These are phyloP conservation scores for Fusarium sp. DNA, from an alignment of 2,329 filamentous ascomycete genomes.

Conservation along the genomic window DNA sequence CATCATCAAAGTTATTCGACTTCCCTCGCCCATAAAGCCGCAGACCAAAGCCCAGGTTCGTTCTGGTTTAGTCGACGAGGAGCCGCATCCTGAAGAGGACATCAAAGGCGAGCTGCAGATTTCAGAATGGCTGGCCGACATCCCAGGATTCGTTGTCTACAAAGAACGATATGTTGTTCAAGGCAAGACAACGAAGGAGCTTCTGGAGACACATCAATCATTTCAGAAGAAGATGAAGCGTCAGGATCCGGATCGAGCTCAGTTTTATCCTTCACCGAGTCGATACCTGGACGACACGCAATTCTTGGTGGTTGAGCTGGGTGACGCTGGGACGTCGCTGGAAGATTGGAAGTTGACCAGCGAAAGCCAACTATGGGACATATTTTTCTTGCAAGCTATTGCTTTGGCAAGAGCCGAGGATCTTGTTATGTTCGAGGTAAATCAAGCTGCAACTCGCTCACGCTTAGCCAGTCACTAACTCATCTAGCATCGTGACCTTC, in stretches of 20 bases:
- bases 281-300: slow-evolving; percentile 69
- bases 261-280: slow-evolving; percentile 73
- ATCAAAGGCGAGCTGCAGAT: slow-evolving; percentile 72
- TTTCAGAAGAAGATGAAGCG: slow-evolving; percentile 68
- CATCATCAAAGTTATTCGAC: slow-evolving; percentile 74
- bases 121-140: slow-evolving; percentile 73
- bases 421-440: slow-evolving; percentile 70
- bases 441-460: slow-evolving; percentile 4
- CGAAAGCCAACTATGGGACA: slow-evolving; percentile 70
- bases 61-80: slow-evolving; percentile 69
- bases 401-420: slow-evolving; percentile 72
- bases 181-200: slow-evolving; percentile 65
- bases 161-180: slow-evolving; percentile 73
- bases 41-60: slow-evolving; percentile 69
- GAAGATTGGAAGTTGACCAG: slow-evolving; percentile 68
- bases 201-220: slow-evolving; percentile 71
- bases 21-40: slow-evolving; percentile 69
- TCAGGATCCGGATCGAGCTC: slow-evolving; percentile 67
- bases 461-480: slow-evolving; percentile 19
- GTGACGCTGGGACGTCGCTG: slow-evolving; percentile 71
- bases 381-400: slow-evolving; percentile 71
- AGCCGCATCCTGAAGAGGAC: slow-evolving; percentile 67
- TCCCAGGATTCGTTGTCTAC: slow-evolving; percentile 75
- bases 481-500: slow-evolving; percentile 71
- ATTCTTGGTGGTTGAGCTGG: slow-evolving; percentile 73